phyloP scores from a whole-genome alignment of 2,329 filamentous ascomycete species.

The Alternaria postmessia region DNA sequence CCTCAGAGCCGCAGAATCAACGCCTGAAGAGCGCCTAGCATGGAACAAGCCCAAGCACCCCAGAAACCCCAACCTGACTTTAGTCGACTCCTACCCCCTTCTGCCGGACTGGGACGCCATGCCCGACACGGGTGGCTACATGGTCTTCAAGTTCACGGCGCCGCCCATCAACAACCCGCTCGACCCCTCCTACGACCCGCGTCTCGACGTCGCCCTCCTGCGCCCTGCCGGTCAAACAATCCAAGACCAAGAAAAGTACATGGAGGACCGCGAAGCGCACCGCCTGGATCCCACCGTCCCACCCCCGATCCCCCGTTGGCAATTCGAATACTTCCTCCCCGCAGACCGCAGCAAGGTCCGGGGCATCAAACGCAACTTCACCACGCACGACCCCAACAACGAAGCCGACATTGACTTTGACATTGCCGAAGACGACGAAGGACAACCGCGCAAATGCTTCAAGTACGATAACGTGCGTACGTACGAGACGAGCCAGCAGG shows the following conservation, averaged over 20 bases:
- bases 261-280: slow-evolving; percentile 53
- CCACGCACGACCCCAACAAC: slow-evolving; percentile 61
- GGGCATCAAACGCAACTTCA: slow-evolving; percentile 65
- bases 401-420: slow-evolving; percentile 52
- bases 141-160: slow-evolving; percentile 68
- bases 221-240: slow-evolving; percentile 63
- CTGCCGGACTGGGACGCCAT: slow-evolving; percentile 68
- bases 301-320: slow-evolving; percentile 62
- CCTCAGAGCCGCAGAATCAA: slow-evolving; percentile 62
- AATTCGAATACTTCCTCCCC: slow-evolving; percentile 69
- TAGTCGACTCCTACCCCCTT: slow-evolving; percentile 67
- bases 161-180: slow-evolving; percentile 61
- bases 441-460: slow-evolving; percentile 60
- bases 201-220: slow-evolving; percentile 67
- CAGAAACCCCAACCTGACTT: slow-evolving; percentile 63
- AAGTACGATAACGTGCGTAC: slow-evolving; percentile 65
- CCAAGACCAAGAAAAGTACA: slow-evolving; percentile 60
- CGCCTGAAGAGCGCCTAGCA: slow-evolving; percentile 63
- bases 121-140: slow-evolving; percentile 65
- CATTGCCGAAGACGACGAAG: slow-evolving; percentile 52
- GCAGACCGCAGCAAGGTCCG: slow-evolving; percentile 56
- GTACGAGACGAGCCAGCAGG: slow-evolving; percentile 67
- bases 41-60: slow-evolving; percentile 69
- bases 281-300: slow-evolving; percentile 59
- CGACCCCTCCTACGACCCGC: slow-evolving; percentile 61